Evolutionary conservation across 495 filamentous ascomycete species (phyloP), one percentile per base, ranked within the genome.

Genomic region (Penicillium egyptiacum): DNA sequence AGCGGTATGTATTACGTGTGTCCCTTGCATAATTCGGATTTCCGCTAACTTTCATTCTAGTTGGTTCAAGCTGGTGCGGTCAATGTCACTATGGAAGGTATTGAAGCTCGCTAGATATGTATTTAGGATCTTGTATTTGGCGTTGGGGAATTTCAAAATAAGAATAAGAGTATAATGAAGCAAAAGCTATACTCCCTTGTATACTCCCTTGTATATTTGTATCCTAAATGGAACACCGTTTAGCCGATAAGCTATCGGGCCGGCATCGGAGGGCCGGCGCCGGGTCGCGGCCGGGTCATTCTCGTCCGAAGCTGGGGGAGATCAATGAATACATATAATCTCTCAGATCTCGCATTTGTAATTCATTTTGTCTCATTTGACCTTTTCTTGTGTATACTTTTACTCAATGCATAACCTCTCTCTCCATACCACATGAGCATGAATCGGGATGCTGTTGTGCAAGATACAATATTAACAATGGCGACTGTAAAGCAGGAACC

Each of bases 51-150:
- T 58, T 58, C 50, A 62, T 52, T 64, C 58, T 57, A 95, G 90
- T 83, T 97, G 56, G 91, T 97, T 28, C 88, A 96, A 84, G 90
- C 94, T 7, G 93, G 93, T 11, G 94, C 93, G 9, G 91, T 98
- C 19, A 90, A 86, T 25, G 81, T 96, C 51, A 90, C 87, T 7
- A 71, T 91, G 39, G 87, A 94, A 60, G 89, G 87, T 14, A 85
- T 96, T 63, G 76, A 85, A 62, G 91, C 72, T 39, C 41, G 30
- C 37, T 47, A 45, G 23, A 50, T 43, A 40, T 63, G 37, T 49
- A 58, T 22, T 39, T 41, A 25, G 7, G 14, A 26, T 10, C 17
- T 16, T 16, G 16, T 61, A 58, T 39, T 20, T 44, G 64, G 64
- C 63, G 66, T 66, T 65, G 41, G 47, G 50, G 44, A 55, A 53